Conservation (phyloP, 1,284 basidiomycete species). For the Tetrapyrgos nigripes region DNA sequence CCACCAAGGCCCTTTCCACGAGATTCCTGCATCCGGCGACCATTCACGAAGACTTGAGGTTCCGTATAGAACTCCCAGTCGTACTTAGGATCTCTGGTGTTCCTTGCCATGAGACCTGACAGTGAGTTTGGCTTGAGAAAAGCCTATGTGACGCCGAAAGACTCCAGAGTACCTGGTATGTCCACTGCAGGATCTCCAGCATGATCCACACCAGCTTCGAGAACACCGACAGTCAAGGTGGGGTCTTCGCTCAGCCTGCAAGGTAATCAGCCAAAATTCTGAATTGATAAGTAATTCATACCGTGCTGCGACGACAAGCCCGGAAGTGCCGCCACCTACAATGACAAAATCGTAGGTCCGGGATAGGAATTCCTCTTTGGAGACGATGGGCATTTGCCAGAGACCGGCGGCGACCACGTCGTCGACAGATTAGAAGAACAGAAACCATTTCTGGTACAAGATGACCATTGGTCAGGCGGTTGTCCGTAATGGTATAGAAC, state of each 20-base stretch:
- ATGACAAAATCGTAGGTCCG: conserved; percentile 9
- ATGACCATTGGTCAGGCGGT: too few species aligned
- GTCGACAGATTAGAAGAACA: neutral
- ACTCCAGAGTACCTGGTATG: conserved; percentile 13
- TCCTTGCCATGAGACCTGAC: neutral
- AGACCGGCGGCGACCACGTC: too few species aligned
- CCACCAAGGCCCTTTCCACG: conserved; percentile 19
- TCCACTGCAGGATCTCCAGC: conserved; percentile 13
- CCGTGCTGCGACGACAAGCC: conserved; percentile 27
- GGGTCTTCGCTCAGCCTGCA: conserved; percentile 25
- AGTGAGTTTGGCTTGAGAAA: neutral
- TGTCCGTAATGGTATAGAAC: too few species aligned
- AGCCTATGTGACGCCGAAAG: neutral
- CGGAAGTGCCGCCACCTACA: conserved; percentile 21
- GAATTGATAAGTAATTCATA: too few species aligned
- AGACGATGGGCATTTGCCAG: too few species aligned
- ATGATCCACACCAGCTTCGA: conserved; percentile 30
- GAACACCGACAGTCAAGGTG: conserved; percentile 24
- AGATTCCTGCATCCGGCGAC: conserved; percentile 2
- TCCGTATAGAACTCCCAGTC: conserved; percentile 17
- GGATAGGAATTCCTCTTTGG: neutral
- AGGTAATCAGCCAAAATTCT: too few species aligned
- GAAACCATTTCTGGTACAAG: too few species aligned
- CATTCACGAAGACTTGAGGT: conserved; percentile 13
- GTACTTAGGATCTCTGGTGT: conserved; percentile 10